Base-by-base conservation (phyloP, 2,329 filamentous ascomycete genomes). In the Trichothecium roseum region DNA sequence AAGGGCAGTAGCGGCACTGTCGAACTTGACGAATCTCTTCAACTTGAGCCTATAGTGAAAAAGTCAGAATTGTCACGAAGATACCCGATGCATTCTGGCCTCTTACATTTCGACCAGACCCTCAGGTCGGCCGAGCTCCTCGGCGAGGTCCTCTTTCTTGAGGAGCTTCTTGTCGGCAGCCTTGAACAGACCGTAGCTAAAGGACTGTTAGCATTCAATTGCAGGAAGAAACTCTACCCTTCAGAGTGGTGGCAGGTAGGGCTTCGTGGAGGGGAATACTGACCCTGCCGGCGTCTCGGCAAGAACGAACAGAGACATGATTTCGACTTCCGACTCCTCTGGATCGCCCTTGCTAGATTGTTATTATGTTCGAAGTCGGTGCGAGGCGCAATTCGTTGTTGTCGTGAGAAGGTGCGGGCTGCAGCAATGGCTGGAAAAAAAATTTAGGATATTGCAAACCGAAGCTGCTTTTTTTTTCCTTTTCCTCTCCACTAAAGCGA, bases 91-190 rank as follows among this genome's bases (percentile, higher is more conserved):
- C 17, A 27, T 10, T 8, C 5, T 14, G 30, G n/a, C 6, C 30
- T 73, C 83, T 70, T 69, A 89, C 82, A 94, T 76, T 51, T 84
- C 82, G 51, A 86, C 84, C 45, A 94, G 76, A 51, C 84, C 84
- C 61, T 95, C 87, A 26, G 86, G 79, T 40, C 81, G 82, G 46
- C 78, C 74, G 42, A 87, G 72, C 58, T 91, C 79, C 44, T 77
- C 71, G 36, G 75, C 72, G 44, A 94, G 64, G 54, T 88, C 79
- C 63, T 89, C 82, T 54, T 83, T 80, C 63, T 94, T 91, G 46
- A 98, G 72, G 40, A 96, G 75, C 72, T 96, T 96, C 78, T 95
- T 96, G 74, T 96, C 89, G 62, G 88, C 86, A 51, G 89, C 84
- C 74, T 98, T 96, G 70, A 98, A 87, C 60, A 98, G 78, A 63